Conservation (phyloP, 2,329 filamentous ascomycete species). For the Diaporthe citri region DNA sequence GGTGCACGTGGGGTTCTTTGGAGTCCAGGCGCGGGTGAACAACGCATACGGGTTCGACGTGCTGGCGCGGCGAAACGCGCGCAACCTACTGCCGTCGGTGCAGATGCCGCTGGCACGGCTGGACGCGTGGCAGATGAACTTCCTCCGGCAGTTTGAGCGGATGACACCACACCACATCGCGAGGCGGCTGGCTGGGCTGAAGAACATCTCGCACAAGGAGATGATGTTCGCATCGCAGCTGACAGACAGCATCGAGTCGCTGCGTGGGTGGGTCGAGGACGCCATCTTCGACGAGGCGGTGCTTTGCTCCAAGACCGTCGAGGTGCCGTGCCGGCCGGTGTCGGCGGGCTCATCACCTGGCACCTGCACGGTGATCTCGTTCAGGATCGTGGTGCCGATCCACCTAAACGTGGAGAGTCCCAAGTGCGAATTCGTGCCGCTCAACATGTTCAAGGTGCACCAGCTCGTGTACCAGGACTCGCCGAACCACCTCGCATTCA, state of each 20-base stretch:
- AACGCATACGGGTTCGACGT: slow-evolving; percentile 70
- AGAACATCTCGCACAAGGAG: slow-evolving; percentile 54
- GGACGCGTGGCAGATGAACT: slow-evolving; percentile 66
- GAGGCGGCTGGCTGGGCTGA: slow-evolving; percentile 53
- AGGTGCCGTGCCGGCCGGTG: slow-evolving; percentile 54
- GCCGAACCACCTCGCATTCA: slow-evolving; percentile 70
- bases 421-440: slow-evolving; percentile 61
- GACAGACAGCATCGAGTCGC: slow-evolving; percentile 54
- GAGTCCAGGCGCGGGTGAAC: slow-evolving; percentile 64
- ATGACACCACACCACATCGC: slow-evolving; percentile 55
- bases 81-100: slow-evolving; percentile 72
- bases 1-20: slow-evolving; percentile 71
- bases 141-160: slow-evolving; percentile 64
- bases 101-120: slow-evolving; percentile 66
- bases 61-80: slow-evolving; percentile 67
- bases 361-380: slow-evolving; percentile 52
- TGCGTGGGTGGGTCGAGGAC: slow-evolving; percentile 58
- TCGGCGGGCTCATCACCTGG: slow-evolving; percentile 44
- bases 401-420: slow-evolving; percentile 58
- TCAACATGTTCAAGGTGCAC: slow-evolving; percentile 62
- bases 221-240: slow-evolving; percentile 61
- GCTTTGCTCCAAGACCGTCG: slow-evolving; percentile 57
- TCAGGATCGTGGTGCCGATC: slow-evolving; percentile 63
- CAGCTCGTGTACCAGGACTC: slow-evolving; percentile 71
- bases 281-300: slow-evolving; percentile 61